A percentile compares a stretch with the other conserved stretches of the same genome.
Conservation (phyloP, 768 basidiomycete genomes). For the Leucosporidium scottii region DNA sequence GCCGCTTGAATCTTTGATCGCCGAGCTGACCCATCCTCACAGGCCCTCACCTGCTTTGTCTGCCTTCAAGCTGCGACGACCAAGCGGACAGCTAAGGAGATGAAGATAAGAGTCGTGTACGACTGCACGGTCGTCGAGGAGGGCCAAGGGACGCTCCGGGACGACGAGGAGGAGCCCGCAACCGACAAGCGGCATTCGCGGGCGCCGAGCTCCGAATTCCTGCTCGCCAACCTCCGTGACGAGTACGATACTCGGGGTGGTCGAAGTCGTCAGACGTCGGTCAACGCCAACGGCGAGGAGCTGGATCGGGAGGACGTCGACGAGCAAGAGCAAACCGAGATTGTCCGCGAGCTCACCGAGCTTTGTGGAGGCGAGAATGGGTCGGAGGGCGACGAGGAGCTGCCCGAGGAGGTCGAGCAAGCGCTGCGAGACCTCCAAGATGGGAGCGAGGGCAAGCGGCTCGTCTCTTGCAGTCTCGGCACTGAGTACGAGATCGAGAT, state of each 20-base stretch:
- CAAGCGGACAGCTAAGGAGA: constrained; percentile 37
- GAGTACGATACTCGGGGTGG: too few relatives aligned
- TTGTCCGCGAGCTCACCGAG: constrained; percentile 34
- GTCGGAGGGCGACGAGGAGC: background rate
- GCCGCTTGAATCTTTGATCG: constrained; percentile 25
- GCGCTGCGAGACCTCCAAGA: constrained; percentile 13
- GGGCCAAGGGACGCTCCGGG: background rate
- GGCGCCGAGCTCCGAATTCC: too few relatives aligned
- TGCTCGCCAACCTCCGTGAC: too few relatives aligned
- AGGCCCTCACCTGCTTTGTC: constrained; percentile 44
- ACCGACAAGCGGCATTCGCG: too few relatives aligned
- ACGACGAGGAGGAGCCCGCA: background rate
- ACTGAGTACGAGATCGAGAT: constrained; percentile 33
- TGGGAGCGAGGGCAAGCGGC: background rate
- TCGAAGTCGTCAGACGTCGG: too few relatives aligned
- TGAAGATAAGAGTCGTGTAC: constrained; percentile 42
- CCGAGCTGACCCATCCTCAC: constrained; percentile 40
- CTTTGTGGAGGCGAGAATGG: constrained; percentile 16
- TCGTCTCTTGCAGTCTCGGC: background rate
- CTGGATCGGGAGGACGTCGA: background rate
- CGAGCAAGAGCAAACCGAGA: constrained; percentile 16
- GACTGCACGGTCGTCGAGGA: constrained; percentile 40
- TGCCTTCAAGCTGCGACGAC: constrained; percentile 44
- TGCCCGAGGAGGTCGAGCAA: constrained; percentile 17
- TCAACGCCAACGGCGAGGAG: too few relatives aligned